Evolutionary conservation across 108 stramenopile genomes (phyloP), one percentile per base, ranked within the genome.

Genomic region (Fragilariopsis cylindrus): DNA sequence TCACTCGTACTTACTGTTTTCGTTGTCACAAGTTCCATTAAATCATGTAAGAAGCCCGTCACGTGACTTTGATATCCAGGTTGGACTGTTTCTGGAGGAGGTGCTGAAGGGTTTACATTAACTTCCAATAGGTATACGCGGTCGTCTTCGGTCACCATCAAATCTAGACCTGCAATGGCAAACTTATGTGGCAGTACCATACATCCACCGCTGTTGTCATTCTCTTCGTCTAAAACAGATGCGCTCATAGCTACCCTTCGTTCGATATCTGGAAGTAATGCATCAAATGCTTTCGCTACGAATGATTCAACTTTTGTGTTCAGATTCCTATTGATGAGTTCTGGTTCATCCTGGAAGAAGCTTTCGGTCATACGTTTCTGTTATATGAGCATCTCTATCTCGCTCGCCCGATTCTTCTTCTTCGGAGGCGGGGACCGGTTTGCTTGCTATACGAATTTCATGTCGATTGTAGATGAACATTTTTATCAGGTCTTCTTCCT

Each of bases 391-490:
- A 9, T n/a, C 56, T 11, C 73, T 73, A 68, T 78, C 71, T 40
- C 82, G 79, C 7, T 60, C 65, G 6, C 19, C 4, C 2, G 67
- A 39, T 21, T 52, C 67, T 3, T 72, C 75, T 40, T 39, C 63
- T 12, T 71, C 72, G 43, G 53, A 67, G 7, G 50, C 65, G 48
- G 75, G 58, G 9, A 87, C 75, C 9, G 86, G 57, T 43, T 77
- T 44, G 30, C 65, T 67, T 7, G 86, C 86, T 52, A 87, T 73
- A 8, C 86, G 82, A 41, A 87, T 79, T 81, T 87, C 86, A 57
- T 87, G 86, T 12, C 82, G 76, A 47, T 77, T 74, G 71, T 81
- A 87, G 41, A 87, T 21, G 52, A 60, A 87, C 5, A 74, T 43
- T 44, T 87, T 78, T 16, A 87, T 39, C 11, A 87, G n/a, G 7